These are phyloP conservation scores for Alternaria viburni DNA, from an alignment of 2,329 filamentous ascomycete genomes.

Conservation along the genomic window DNA sequence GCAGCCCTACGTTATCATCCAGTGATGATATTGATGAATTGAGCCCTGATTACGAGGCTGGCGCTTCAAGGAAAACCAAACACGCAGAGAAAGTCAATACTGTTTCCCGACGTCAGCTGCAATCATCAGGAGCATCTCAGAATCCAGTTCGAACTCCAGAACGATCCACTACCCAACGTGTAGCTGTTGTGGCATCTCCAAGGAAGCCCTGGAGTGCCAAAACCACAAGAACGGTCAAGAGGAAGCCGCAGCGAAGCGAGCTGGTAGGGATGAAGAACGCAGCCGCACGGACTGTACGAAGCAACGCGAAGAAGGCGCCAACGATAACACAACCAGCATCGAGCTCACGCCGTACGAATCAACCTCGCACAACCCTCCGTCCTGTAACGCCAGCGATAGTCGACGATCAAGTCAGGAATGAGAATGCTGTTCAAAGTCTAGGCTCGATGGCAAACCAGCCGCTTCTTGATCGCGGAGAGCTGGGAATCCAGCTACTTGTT, in stretches of 20 bases:
- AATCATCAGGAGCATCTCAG: neutral
- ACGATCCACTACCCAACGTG: neutral
- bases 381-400: too few relatives aligned
- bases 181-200: neutral
- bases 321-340: neutral
- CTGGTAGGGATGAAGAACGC: too few relatives aligned
- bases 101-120: neutral
- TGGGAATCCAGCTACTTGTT: neutral
- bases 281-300: neutral
- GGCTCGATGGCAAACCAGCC: neutral
- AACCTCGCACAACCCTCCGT: neutral
- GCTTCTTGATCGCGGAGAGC: neutral
- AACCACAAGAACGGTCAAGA: neutral
- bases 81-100: neutral
- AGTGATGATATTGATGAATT: neutral
- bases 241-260: neutral
- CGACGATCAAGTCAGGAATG: neutral
- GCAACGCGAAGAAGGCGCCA: neutral
- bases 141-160: neutral
- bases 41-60: fast-evolving
- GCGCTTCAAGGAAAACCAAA: neutral
- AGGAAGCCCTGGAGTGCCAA: neutral
- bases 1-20: neutral
- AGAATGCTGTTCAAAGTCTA: neutral
- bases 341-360: neutral